Evolutionary conservation across 257 asterid species (phyloP).

Genomic region (Ophiorrhiza pumila): DNA sequence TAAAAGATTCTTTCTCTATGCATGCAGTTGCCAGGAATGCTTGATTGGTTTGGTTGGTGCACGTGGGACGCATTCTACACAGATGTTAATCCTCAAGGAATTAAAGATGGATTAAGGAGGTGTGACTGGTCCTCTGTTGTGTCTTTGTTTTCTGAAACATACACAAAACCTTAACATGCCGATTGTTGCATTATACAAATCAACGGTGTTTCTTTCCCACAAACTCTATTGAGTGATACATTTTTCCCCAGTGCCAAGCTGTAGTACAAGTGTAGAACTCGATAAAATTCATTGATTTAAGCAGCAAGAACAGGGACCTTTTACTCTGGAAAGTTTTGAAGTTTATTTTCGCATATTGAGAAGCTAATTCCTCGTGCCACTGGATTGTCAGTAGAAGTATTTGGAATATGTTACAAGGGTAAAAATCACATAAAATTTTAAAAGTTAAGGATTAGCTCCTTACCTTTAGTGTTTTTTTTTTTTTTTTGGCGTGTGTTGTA

Average conservation of each 20-base stretch:
- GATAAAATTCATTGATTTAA: neutral
- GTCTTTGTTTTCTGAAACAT: neutral
- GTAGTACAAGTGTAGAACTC: neutral
- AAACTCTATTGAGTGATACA: neutral
- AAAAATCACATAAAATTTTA: neutral
- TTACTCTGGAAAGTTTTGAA: neutral
- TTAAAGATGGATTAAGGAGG: conserved; percentile 47
- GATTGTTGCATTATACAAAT: neutral
- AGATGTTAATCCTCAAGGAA: conserved; percentile 51
- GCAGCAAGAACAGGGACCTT: neutral
- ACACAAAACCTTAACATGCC: neutral
- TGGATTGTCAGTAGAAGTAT: neutral
- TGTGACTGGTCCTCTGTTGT: neutral
- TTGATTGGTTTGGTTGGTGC: conserved; percentile 79
- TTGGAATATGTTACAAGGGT: neutral
- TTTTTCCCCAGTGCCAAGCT: neutral
- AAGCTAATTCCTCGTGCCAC: neutral
- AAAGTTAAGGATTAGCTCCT: neutral
- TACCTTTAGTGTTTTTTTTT: neutral
- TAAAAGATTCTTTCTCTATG: neutral
- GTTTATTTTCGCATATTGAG: neutral
- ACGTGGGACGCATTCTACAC: conserved; percentile 76
- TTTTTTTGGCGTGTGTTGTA: neutral
- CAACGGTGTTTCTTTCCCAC: neutral
- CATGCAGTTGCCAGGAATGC: conserved; percentile 43